Evolutionary conservation across 257 asterid species (phyloP).

Genomic region (Hygrophila difformis): DNA sequence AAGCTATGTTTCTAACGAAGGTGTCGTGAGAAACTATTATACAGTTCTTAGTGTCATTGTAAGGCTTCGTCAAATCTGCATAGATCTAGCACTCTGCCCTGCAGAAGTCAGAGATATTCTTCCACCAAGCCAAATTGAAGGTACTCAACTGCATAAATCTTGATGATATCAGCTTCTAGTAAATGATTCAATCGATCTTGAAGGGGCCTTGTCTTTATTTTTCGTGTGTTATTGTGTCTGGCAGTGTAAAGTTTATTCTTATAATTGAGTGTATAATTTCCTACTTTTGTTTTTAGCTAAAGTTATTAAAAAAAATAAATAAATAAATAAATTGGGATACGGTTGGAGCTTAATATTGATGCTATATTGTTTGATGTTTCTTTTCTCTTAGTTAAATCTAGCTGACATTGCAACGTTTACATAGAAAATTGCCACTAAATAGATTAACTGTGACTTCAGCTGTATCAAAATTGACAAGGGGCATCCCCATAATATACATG

Average conservation of each 20-base stretch:
- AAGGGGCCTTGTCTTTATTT: not conserved
- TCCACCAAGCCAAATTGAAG: conserved; percentile 66
- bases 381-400: no score
- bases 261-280: no score
- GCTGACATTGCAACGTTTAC: no score
- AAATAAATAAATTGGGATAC: no score
- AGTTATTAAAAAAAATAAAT: no score
- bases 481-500: no score
- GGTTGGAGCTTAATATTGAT: no score
- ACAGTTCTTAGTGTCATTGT: conserved; percentile 62
- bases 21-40: conserved; percentile 34
- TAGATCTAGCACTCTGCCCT: conserved; percentile 35
- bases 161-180: conserved; percentile 2
- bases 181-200: conserved; percentile 26
- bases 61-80: conserved; percentile 76
- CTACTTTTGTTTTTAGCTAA: no score
- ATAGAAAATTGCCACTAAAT: no score
- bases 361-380: no score
- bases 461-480: no score
- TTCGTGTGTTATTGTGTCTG: not conserved
- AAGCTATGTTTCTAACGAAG: conserved; percentile 33
- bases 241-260: not conserved
- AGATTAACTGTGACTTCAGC: no score
- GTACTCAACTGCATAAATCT: conserved; percentile 24
- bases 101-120: conserved; percentile 40